Percentiles rank a stretch among this genome's conserved stretches.
Conservation (phyloP, 2,329 filamentous ascomycete genomes). For the Claviceps quebecensis region DNA sequence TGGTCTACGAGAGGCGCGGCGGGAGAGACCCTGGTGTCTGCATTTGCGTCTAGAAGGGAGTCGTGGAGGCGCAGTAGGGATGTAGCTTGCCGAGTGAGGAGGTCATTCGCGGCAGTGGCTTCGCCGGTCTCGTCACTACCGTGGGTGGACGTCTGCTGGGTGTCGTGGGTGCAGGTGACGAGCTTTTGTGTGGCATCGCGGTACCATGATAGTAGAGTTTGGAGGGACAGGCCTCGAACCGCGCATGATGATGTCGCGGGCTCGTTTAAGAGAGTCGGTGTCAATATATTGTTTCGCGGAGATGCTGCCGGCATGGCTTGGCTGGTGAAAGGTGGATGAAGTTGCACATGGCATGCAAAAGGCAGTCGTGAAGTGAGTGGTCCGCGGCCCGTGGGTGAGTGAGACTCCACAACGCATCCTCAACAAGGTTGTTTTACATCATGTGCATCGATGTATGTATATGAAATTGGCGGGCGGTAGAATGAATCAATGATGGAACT, state of each 20-base stretch:
- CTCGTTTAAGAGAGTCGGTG: background rate
- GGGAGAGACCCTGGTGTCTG: too few relatives aligned
- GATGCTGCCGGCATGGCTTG: background rate
- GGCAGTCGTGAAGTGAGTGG: too few relatives aligned
- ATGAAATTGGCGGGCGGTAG: too few relatives aligned
- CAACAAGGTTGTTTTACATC: too few relatives aligned
- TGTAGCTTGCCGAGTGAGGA: constrained; percentile 18
- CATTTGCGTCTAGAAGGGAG: background rate
- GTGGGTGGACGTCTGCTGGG: background rate
- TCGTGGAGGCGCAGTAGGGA: constrained; percentile 13
- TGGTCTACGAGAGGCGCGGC: constrained; percentile 18
- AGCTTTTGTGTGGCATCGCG: constrained; percentile 11
- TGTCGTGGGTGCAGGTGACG: background rate
- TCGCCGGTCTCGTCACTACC: background rate
- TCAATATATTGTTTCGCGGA: background rate
- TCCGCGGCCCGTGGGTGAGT: too few relatives aligned
- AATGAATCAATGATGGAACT: too few relatives aligned
- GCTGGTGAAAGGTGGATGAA: background rate
- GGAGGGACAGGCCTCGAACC: background rate
- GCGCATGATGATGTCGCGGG: background rate
- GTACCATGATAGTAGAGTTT: constrained; percentile 11
- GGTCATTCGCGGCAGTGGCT: constrained; percentile 11
- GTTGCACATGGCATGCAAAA: too few relatives aligned
- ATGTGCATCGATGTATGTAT: too few relatives aligned
- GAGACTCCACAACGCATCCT: too few relatives aligned